Evolutionary conservation across 164 flowering plant species (phyloP).

Genomic region (Berberis vulgaris): DNA sequence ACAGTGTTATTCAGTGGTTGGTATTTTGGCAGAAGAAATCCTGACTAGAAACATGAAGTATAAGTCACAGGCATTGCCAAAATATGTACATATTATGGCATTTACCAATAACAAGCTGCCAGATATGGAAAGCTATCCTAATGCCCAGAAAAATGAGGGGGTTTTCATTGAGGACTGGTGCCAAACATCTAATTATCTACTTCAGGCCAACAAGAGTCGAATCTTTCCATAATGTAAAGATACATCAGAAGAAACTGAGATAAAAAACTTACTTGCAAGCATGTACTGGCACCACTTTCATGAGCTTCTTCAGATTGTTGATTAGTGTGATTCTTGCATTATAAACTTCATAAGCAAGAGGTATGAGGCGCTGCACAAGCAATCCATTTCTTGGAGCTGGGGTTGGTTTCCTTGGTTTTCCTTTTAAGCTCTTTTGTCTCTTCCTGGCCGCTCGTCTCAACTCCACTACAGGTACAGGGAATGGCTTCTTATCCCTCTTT

Average conservation of each 20-base stretch:
- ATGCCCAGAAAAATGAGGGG: no score
- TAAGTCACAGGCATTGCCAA: no score
- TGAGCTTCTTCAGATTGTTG: slow-evolving; percentile 79
- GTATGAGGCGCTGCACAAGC: slow-evolving; percentile 62
- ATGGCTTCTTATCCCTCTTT: slow-evolving; percentile 84
- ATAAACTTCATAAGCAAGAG: slow-evolving; percentile 66
- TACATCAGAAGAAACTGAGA: background rate
- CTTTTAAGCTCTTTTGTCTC: slow-evolving; percentile 57
- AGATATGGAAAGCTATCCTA: no score
- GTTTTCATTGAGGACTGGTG: no score
- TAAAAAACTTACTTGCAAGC: slow-evolving; percentile 71
- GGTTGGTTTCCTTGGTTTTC: slow-evolving; percentile 40
- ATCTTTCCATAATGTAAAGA: no score
- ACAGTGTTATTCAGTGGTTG: no score
- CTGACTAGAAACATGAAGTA: no score
- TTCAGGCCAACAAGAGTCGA: background rate
- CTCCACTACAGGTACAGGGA: slow-evolving; percentile 76
- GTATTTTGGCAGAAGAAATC: no score
- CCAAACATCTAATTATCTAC: no score
- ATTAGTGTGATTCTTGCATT: slow-evolving; percentile 71
- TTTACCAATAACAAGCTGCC: no score
- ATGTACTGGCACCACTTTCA: slow-evolving; percentile 80
- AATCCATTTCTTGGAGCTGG: slow-evolving; percentile 72
- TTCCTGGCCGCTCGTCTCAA: slow-evolving; percentile 86
- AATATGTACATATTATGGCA: no score